phyloP scores from a whole-genome alignment of 179 eudicot genomes.

The Silene coronaria region DNA sequence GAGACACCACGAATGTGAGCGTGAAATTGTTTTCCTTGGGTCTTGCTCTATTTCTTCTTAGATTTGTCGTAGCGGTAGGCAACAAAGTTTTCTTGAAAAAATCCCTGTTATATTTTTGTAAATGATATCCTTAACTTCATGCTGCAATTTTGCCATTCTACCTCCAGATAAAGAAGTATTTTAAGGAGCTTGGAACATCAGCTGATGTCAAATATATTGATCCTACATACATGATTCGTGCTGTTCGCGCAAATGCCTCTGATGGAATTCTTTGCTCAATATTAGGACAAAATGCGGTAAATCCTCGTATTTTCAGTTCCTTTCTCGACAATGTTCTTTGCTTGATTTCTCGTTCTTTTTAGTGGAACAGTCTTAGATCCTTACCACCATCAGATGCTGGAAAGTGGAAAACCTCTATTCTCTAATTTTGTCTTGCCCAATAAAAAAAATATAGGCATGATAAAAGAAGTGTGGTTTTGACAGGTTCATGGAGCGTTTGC shows the following conservation, averaged over 20 bases:
- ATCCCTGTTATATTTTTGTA: neutral
- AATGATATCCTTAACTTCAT: neutral
- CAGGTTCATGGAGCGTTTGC: conserved; percentile 99
- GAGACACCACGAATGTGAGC: neutral
- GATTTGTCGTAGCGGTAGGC: neutral
- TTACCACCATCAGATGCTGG: neutral
- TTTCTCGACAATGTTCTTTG: neutral
- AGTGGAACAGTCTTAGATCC: neutral
- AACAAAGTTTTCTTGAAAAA: neutral
- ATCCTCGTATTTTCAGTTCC: conserved; percentile 16
- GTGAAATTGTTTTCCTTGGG: neutral
- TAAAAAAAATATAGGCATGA: neutral
- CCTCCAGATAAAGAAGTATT: conserved; percentile 72
- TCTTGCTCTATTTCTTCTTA: neutral
- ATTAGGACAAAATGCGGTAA: conserved; percentile 97
- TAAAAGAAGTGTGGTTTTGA: conserved; percentile 18
- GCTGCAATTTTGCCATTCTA: conserved; percentile 2
- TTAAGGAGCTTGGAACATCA: conserved; percentile 65
- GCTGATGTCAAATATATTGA: conserved; percentile 98
- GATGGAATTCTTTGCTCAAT: conserved; percentile 97
- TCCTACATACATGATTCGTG: conserved; percentile 98
- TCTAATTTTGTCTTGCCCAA: neutral
- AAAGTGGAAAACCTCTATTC: neutral
- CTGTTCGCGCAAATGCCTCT: conserved; percentile 97
- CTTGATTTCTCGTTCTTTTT: neutral